These are phyloP conservation scores for Verbena officinalis DNA, from an alignment of 257 asterid genomes.

Conservation along the genomic window DNA sequence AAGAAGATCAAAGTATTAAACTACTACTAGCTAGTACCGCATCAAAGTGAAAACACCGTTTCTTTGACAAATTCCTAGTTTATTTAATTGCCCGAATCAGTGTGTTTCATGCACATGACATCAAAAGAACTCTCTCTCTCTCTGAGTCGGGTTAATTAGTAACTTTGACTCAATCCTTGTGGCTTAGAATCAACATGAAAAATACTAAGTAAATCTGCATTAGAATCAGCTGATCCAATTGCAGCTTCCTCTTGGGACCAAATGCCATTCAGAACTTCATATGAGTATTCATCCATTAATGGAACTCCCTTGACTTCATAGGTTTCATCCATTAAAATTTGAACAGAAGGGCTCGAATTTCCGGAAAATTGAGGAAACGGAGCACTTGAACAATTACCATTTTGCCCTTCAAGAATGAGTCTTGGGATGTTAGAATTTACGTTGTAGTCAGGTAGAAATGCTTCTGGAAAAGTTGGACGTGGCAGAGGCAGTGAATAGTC, in stretches of 20 bases:
- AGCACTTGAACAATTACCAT: constrained; percentile 4
- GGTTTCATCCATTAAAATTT: constrained; percentile 32
- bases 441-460: constrained; percentile 10
- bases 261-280: constrained; percentile 26
- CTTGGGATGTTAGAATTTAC: constrained; percentile 5
- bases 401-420: constrained; percentile 27
- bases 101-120: constrained; percentile 13
- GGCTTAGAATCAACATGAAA: constrained; percentile 27
- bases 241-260: constrained; percentile 37
- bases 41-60: constrained; percentile 4
- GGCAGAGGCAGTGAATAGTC: background rate
- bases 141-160: background rate
- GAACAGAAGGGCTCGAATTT: constrained; percentile 31
- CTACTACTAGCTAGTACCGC: constrained; percentile 9
- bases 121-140: background rate
- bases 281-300: constrained; percentile 22
- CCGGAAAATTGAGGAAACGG: constrained; percentile 27
- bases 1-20: background rate
- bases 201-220: constrained; percentile 39
- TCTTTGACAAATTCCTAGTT: constrained; percentile 5
- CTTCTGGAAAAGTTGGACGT: constrained; percentile 25
- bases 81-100: background rate
- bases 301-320: constrained; percentile 27
- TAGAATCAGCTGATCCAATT: constrained; percentile 11
- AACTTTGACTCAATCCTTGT: constrained; percentile 28